A percentile compares a stretch with the other conserved stretches of the same genome.
These are phyloP conservation scores for Rhizophagus sp. DNA, from an alignment of 192 early-diverging fungal genomes.

Conservation along the genomic window DNA sequence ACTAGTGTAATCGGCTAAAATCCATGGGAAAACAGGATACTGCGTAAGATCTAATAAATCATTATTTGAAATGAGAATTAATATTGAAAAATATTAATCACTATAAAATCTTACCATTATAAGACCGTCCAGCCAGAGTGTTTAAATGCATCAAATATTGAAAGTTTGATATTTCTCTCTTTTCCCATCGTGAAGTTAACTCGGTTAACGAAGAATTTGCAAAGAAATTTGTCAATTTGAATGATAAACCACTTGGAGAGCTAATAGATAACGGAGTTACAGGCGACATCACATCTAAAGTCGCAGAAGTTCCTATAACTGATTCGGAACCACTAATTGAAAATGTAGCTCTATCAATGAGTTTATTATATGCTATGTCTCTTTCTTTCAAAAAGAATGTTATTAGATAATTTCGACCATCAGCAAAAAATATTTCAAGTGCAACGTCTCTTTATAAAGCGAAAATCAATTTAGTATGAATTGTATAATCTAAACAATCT, in stretches of 20 bases:
- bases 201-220: slow-evolving; percentile 62
- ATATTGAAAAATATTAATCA: not conserved
- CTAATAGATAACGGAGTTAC: slow-evolving; percentile 32
- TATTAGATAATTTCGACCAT: slow-evolving; percentile 74
- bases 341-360: slow-evolving; percentile 52
- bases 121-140: slow-evolving; percentile 80
- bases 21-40: slow-evolving; percentile 98
- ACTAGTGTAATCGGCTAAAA: slow-evolving; percentile 77
- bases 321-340: slow-evolving; percentile 50
- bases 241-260: slow-evolving; percentile 29
- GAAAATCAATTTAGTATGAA: not conserved
- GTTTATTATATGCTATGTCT: slow-evolving; percentile 64
- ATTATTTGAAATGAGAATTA: slow-evolving; percentile 29
- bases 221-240: slow-evolving; percentile 64
- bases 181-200: slow-evolving; percentile 81
- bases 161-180: slow-evolving; percentile 89
- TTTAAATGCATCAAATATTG: slow-evolving; percentile 96
- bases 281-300: slow-evolving; percentile 39
- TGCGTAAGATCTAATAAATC: slow-evolving; percentile 80
- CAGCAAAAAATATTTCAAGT: slow-evolving; percentile 78
- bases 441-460: slow-evolving; percentile 62
- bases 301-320: slow-evolving; percentile 43
- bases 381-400: slow-evolving; percentile 66
- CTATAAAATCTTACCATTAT: slow-evolving; percentile 45
- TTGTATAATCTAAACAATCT: not conserved